Evolutionary conservation across 805 yeast species (phyloP).

Genomic region (Cyberlindnera xylosilytica): DNA sequence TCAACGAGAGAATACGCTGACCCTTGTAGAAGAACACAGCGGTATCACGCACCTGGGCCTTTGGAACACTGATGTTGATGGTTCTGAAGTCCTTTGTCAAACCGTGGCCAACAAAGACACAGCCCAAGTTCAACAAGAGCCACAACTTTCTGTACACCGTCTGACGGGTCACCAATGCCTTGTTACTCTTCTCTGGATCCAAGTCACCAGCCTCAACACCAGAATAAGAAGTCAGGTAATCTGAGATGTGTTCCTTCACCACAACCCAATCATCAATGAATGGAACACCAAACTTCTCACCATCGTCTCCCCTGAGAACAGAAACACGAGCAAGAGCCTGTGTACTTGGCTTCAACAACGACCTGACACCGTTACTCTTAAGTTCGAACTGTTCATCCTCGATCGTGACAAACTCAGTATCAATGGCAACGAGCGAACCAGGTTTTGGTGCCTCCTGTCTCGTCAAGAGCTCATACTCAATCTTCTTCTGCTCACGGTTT

Average conservation of each 20-base stretch:
- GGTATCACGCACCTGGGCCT: slow-evolving; percentile 84
- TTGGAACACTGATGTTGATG: slow-evolving; percentile 87
- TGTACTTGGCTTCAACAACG: slow-evolving; percentile 69
- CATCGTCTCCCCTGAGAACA: slow-evolving; percentile 70
- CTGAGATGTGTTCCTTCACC: slow-evolving; percentile 67
- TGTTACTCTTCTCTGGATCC: slow-evolving; percentile 61
- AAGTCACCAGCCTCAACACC: slow-evolving; percentile 95
- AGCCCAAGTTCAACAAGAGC: slow-evolving; percentile 84
- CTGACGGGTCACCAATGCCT: slow-evolving; percentile 72
- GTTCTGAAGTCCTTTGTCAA: slow-evolving; percentile 87
- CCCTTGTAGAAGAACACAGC: slow-evolving; percentile 73
- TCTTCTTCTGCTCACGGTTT: slow-evolving; percentile 51
- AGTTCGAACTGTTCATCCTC: slow-evolving; percentile 79
- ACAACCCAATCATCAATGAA: slow-evolving; percentile 92
- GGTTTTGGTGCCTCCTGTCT: slow-evolving; percentile 66
- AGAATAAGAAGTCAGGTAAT: slow-evolving; percentile 84
- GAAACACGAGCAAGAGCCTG: slow-evolving; percentile 86
- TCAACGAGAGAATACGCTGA: slow-evolving; percentile 76
- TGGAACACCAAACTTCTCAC: slow-evolving; percentile 64
- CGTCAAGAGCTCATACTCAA: slow-evolving; percentile 69
- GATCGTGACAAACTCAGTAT: slow-evolving; percentile 91
- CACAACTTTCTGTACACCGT: slow-evolving; percentile 87
- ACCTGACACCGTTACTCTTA: slow-evolving; percentile 65
- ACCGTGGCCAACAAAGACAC: slow-evolving; percentile 94
- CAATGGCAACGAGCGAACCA: slow-evolving; percentile 85